These are phyloP conservation scores for Ceratocystis alfenasii DNA, from an alignment of 2,329 filamentous ascomycete genomes.

Conservation along the genomic window DNA sequence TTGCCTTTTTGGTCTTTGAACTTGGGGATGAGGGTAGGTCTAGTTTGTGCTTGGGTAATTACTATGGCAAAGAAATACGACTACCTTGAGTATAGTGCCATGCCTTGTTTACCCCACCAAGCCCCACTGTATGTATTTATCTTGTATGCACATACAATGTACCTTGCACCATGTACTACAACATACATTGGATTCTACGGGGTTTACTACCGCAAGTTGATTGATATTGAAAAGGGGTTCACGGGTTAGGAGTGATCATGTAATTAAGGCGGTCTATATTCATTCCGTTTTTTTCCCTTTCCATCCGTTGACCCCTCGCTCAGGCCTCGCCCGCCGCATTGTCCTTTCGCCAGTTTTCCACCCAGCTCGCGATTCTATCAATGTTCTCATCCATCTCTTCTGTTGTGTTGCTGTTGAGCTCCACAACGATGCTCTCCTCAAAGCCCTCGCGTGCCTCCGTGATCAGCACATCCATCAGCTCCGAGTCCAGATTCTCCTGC, in stretches of 20 bases:
- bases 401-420: conserved; percentile 67
- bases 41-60: neutral
- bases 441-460: conserved; percentile 84
- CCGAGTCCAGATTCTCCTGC: conserved; percentile 90
- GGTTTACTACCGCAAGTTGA: too few relatives aligned
- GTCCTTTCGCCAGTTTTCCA: conserved; percentile 22
- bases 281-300: neutral
- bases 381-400: conserved; percentile 85
- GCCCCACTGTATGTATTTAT: neutral
- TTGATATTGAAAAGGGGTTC: too few relatives aligned
- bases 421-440: conserved; percentile 76
- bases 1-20: neutral
- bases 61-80: too few relatives aligned
- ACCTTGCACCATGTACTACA: too few relatives aligned
- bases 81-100: neutral
- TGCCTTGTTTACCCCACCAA: neutral
- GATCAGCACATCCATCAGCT: conserved; percentile 92
- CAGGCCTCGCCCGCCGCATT: neutral
- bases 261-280: too few relatives aligned
- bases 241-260: too few relatives aligned
- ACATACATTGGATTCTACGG: too few relatives aligned
- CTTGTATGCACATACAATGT: too few relatives aligned
- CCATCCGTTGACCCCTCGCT: too few relatives aligned
- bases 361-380: conserved; percentile 70
- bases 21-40: neutral